Evolutionary conservation across 2,329 filamentous ascomycete genomes (phyloP), one percentile per base, ranked within the genome.

Genomic region (Diaporthe citriasiana): DNA sequence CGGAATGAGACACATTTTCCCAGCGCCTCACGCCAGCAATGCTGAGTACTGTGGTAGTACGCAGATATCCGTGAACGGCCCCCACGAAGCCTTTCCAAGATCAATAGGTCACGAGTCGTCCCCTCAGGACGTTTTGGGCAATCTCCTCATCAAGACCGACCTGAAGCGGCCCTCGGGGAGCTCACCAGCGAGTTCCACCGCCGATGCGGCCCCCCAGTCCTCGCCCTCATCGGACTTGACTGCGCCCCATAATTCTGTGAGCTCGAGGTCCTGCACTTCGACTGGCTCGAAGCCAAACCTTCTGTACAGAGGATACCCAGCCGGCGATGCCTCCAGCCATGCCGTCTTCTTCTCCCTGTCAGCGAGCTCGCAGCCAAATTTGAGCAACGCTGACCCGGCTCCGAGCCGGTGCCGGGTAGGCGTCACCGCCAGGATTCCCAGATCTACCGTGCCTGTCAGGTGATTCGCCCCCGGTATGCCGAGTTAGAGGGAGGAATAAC

Each of bases 281-380:
- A 80, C 51, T 30, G 78, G 76, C 66, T 80, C 75, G 40, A 77
- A 82, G 2, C 79, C 80, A 9, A 78, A 76, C 40, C 76, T 78
- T 53, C 56, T 75, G 70, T 82, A 82, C 6, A 82, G 73, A 19
- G 55, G 25, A 33, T 81, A 81, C 15, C 80, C 80, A 0, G 15
- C 30, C 1, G 80, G 78, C 7, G 80, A 81, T 1, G 79, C 74
- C 71, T 82, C 80, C 25, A 82, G 75, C 57, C 76, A 78, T 25
- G 71, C 68, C 30, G 77, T 71, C 15, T 79, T 66, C 3, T 78
- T 77, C 19, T 79, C 76, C 53, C 69, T 72, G 70, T 82, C 80
- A 10, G 80, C 80, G 17, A 80, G 60, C 40, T 78, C 75, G 60
- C 69, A 56, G 12, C 80, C 80, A 75, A 76, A 78, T 40, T 73